A percentile compares a stretch with the other conserved stretches of the same genome.
These are phyloP conservation scores for Cadophora sp. DNA, from an alignment of 2,329 filamentous ascomycete species.

Conservation along the genomic window DNA sequence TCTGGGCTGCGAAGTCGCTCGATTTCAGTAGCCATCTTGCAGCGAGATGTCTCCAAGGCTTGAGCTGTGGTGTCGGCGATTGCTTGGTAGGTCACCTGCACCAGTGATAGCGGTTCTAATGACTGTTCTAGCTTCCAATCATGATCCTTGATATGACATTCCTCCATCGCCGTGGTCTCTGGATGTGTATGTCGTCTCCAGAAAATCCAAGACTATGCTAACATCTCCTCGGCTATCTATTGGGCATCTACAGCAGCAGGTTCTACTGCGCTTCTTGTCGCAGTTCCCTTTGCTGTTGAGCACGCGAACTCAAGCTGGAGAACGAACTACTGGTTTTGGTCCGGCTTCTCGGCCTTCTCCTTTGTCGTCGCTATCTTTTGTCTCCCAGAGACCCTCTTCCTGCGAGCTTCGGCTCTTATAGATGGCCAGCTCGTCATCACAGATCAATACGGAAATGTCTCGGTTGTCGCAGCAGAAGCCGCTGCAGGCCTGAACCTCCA, in stretches of 20 bases:
- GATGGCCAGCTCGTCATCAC: neutral
- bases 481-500: neutral
- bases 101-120: neutral
- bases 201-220: neutral
- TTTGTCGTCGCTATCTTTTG: neutral
- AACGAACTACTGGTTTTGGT: neutral
- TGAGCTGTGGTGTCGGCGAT: neutral
- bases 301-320: neutral
- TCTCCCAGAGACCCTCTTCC: neutral
- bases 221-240: neutral
- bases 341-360: neutral
- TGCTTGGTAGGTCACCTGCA: neutral
- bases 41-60: neutral
- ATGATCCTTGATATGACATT: neutral
- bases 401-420: neutral
- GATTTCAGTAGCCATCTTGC: conserved; percentile 1
- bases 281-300: neutral
- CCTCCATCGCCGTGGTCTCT: neutral
- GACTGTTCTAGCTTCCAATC: neutral
- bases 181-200: neutral
- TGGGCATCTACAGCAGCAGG: neutral
- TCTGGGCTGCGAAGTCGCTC: neutral
- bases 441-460: conserved; percentile 1
- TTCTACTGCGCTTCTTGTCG: neutral
- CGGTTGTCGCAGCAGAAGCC: neutral